Percentiles rank a stretch among this genome's conserved stretches.
Conservation (phyloP, 164 flowering plant genomes). For the Litsea cubeba region DNA sequence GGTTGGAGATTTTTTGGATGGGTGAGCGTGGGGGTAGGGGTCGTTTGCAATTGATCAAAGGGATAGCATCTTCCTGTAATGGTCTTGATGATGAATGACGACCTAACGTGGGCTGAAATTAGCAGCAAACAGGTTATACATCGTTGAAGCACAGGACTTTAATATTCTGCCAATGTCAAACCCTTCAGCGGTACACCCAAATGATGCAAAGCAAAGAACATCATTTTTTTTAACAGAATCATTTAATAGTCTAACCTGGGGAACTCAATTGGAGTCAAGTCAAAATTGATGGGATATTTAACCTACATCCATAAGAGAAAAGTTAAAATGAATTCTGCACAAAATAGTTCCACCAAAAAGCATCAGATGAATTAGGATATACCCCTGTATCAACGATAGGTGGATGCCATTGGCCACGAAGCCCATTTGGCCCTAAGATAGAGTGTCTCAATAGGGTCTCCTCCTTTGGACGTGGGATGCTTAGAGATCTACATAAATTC, state of each 20-base stretch:
- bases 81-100: no score
- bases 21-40: no score
- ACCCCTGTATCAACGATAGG: conserved; percentile 65
- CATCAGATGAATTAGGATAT: conserved; percentile 6
- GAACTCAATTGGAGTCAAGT: conserved; percentile 64
- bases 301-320: conserved; percentile 44
- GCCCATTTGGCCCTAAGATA: conserved; percentile 89
- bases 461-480: conserved; percentile 60
- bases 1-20: no score
- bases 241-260: conserved; percentile 52
- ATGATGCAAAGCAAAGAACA: neutral
- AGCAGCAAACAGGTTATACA: neutral
- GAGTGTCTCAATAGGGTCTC: conserved; percentile 91
- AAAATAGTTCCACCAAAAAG: conserved; percentile 5
- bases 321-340: conserved; percentile 12
- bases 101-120: neutral
- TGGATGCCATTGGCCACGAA: conserved; percentile 77
- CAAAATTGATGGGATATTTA: conserved; percentile 73
- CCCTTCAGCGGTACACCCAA: neutral
- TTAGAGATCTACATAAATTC: conserved; percentile 40
- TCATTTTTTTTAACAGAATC: neutral
- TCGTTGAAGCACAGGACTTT: neutral
- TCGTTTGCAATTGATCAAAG: neutral
- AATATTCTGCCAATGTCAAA: neutral
- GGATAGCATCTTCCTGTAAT: neutral